These are phyloP conservation scores for Alternaria gaisen DNA, from an alignment of 2,329 filamentous ascomycete genomes.

Conservation along the genomic window DNA sequence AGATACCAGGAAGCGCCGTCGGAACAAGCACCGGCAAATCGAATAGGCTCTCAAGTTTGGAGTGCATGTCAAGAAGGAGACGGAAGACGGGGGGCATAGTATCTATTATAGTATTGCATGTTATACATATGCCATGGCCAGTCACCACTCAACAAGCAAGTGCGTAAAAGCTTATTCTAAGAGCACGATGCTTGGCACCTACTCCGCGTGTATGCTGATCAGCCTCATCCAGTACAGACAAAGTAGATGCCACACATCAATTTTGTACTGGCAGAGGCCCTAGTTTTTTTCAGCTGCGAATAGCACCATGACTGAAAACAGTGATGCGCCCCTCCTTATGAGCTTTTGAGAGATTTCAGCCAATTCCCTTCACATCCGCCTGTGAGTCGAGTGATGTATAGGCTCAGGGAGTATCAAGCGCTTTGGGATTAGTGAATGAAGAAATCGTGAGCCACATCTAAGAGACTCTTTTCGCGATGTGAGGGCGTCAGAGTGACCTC, in stretches of 20 bases:
- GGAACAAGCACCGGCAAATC: background rate
- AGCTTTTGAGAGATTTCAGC: background rate
- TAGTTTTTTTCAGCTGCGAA: background rate
- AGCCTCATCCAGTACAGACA: background rate
- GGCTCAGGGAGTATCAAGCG: background rate
- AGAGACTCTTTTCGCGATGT: background rate
- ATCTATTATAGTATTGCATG: background rate
- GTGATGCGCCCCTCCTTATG: background rate
- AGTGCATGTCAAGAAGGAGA: background rate
- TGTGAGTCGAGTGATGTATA: background rate
- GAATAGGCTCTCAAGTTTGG: background rate
- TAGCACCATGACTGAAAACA: background rate
- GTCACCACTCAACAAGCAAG: conserved; percentile 17
- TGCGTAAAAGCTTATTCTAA: conserved; percentile 20
- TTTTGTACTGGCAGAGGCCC: background rate
- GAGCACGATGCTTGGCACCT: conserved; percentile 16
- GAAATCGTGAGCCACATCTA: background rate
- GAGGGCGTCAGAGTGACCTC: conserved; percentile 21
- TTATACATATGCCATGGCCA: background rate
- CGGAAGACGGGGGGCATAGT: background rate
- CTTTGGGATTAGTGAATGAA: background rate
- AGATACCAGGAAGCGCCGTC: background rate
- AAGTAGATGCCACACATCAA: background rate
- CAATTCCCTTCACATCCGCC: background rate
- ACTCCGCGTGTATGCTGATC: background rate